phyloP scores from a whole-genome alignment of 2,329 filamentous ascomycete species.

The Periconia sp. region DNA sequence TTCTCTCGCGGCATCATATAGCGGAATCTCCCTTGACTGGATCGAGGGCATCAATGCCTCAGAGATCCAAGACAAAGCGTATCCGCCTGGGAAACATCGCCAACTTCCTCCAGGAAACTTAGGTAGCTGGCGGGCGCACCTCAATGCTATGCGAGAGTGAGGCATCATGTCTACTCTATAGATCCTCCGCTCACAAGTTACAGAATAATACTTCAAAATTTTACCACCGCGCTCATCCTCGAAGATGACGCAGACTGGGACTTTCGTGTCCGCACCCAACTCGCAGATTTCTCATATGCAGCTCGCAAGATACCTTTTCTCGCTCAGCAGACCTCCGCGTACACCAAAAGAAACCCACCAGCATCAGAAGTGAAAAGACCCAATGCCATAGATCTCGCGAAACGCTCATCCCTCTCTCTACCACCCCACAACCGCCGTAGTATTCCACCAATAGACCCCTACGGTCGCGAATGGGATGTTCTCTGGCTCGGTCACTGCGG shows the following conservation, averaged over 20 bases:
- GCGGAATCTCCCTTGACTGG: conserved; percentile 54
- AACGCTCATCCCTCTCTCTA: conserved; percentile 19
- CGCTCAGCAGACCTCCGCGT: conserved; percentile 3
- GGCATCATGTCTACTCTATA: background rate
- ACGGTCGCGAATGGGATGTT: conserved; percentile 45
- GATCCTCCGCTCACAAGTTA: conserved; percentile 3
- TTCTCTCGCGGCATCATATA: conserved; percentile 55
- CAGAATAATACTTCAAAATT: conserved; percentile 27
- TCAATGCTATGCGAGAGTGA: conserved; percentile 31
- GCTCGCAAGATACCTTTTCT: conserved; percentile 17
- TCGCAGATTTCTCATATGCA: conserved; percentile 19
- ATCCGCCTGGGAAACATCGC: conserved; percentile 41
- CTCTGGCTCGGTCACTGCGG: conserved; percentile 50
- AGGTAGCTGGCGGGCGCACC: conserved; percentile 35
- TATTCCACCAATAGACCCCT: conserved; percentile 25
- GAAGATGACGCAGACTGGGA: conserved; percentile 38
- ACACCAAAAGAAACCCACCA: conserved; percentile 4
- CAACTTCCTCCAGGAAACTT: conserved; percentile 21
- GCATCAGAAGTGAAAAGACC: conserved; percentile 7
- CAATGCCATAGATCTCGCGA: conserved; percentile 16
- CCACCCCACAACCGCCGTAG: conserved; percentile 1
- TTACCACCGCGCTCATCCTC: conserved; percentile 29
- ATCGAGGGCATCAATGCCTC: conserved; percentile 54
- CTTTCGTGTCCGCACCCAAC: conserved; percentile 23
- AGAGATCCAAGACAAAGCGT: conserved; percentile 36